A percentile compares a stretch with the other conserved stretches of the same genome.
phyloP scores from a whole-genome alignment of 208 protist genomes.

The Trypanosoma mega region DNA sequence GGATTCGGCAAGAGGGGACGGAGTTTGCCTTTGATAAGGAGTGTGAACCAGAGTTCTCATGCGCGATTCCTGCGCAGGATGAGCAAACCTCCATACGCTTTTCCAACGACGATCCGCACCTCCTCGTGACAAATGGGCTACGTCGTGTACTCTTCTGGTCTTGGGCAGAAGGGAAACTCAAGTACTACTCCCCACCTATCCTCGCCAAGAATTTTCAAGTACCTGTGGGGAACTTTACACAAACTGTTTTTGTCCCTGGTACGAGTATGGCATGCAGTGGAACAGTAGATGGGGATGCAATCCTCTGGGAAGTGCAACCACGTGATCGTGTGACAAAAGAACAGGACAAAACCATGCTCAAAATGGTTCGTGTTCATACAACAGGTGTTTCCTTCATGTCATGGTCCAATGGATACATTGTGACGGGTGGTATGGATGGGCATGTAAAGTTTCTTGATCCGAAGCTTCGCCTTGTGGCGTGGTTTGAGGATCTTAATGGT shows the following conservation, averaged over 20 bases:
- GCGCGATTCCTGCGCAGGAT: constrained; percentile 75
- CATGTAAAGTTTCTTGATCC: constrained; percentile 94
- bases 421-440: constrained; percentile 94
- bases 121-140: constrained; percentile 90
- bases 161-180: constrained; percentile 68
- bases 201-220: constrained; percentile 75
- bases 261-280: constrained; percentile 86
- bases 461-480: constrained; percentile 92
- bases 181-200: constrained; percentile 91
- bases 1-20: background rate
- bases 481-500: constrained; percentile 95
- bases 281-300: constrained; percentile 91
- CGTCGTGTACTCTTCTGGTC: constrained; percentile 92
- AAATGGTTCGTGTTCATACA: constrained; percentile 90
- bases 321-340: constrained; percentile 79
- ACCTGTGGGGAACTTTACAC: constrained; percentile 87
- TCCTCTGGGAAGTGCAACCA: constrained; percentile 88
- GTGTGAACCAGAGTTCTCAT: constrained; percentile 58
- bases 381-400: constrained; percentile 79
- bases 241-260: constrained; percentile 85
- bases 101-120: constrained; percentile 60
- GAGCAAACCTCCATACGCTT: constrained; percentile 89
- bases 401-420: constrained; percentile 76
- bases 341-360: constrained; percentile 90
- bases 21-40: constrained; percentile 19